A percentile compares a stretch with the other conserved stretches of the same genome.
Conservation (phyloP, 768 basidiomycete species). For the Leccinum subgranulosum region DNA sequence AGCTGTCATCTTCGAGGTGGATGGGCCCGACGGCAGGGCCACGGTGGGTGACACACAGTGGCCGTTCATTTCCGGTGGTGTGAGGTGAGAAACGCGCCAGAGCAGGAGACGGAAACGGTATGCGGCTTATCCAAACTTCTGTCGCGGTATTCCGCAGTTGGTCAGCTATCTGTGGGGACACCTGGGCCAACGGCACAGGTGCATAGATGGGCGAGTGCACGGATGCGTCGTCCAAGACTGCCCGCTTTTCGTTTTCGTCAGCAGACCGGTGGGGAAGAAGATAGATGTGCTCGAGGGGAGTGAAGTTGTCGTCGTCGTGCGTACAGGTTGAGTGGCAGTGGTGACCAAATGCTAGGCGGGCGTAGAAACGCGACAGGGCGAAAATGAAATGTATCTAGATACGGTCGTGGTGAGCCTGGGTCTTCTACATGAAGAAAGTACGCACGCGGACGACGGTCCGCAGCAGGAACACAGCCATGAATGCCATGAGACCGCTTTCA, state of each 20-base stretch:
- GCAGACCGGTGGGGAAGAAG: slow-evolving; percentile 44
- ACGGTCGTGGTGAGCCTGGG: slow-evolving; percentile 1
- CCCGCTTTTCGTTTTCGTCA: slow-evolving; percentile 6
- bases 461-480: slow-evolving; percentile 56
- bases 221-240: neutral
- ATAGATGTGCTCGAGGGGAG: slow-evolving; percentile 56
- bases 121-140: slow-evolving; percentile 60
- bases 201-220: slow-evolving; percentile 49
- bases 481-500: slow-evolving; percentile 58
- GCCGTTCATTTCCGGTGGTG: slow-evolving; percentile 2
- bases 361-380: slow-evolving; percentile 64
- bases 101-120: slow-evolving; percentile 2
- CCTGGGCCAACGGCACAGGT: slow-evolving; percentile 56
- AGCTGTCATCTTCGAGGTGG: slow-evolving; percentile 12
- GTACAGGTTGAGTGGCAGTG: slow-evolving; percentile 3
- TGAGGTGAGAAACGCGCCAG: neutral
- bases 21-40: slow-evolving; percentile 18
- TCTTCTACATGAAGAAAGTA: slow-evolving; percentile 9
- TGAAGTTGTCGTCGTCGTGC: slow-evolving; percentile 20
- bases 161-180: slow-evolving; percentile 51
- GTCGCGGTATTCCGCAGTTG: slow-evolving; percentile 51
- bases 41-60: neutral
- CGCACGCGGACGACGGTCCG: slow-evolving; percentile 66
- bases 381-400: slow-evolving; percentile 72
- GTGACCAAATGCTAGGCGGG: slow-evolving; percentile 48